Evolutionary conservation across 148 eudicot genomes (phyloP), one percentile per base, ranked within the genome.

Genomic region (Pharnaceum exiguum): DNA sequence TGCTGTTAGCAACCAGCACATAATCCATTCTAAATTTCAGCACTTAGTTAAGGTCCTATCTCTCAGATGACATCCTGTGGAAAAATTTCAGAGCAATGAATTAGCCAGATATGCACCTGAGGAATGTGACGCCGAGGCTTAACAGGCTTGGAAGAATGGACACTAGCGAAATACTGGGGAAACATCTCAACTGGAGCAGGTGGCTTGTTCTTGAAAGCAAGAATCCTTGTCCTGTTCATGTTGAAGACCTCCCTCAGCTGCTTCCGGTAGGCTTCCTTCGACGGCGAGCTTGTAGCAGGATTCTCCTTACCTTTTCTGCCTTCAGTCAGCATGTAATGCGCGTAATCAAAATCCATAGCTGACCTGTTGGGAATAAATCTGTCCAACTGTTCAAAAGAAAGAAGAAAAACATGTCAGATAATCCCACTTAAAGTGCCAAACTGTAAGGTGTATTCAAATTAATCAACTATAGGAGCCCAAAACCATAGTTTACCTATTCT

Each of bases 341-440:
- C 96, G 43, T 64, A 87, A 28, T 82, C 91, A 2, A 87, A 79
- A 60, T 87, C 88, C 88, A 87, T 87, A 0, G 89, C 91, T 0
- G 88, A 82, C 29, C 89, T 62, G 65, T 87, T 87, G 0, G 96
- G 91, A n/a, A 87, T 87, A 54, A 82, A 87, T 58, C 91, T 73
- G 55, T 87, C 96, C 86, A 84, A 57, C 76, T 80, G 83, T 33
- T 5, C n/a, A n/a, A n/a, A 38, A 42, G 15, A 12, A 10, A 7
- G 18, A 25, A 1, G 5, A 46, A 5, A 10, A 42, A 11, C 9
- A 5, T 2, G 48, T 32, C 35, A 63, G 25, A 21, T 25, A 27
- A 53, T 2, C 29, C 7, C 12, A 35, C 7, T 13, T n/a, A n/a
- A n/a, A n/a, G n/a, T n/a, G n/a, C n/a, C n/a, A n/a, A n/a, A n/a